Evolutionary conservation across 169 alveolate species (phyloP).

Genomic region (Perkinsus olseni): DNA sequence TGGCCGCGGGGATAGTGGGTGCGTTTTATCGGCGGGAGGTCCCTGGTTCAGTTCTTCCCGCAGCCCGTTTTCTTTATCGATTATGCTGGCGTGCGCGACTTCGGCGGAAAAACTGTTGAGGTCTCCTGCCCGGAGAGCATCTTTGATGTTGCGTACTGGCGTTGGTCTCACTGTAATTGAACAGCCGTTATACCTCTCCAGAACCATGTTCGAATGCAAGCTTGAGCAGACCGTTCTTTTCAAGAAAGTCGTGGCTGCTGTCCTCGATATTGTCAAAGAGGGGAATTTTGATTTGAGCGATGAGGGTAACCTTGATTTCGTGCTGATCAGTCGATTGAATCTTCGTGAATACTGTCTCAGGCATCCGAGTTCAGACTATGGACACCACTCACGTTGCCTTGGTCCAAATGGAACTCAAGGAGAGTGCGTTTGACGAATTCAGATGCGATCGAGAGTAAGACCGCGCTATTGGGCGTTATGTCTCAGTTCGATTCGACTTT

Average conservation of each 20-base stretch:
- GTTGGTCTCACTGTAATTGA: too few relatives aligned
- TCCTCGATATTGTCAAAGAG: background rate
- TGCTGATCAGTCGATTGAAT: background rate
- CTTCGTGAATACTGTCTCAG: background rate
- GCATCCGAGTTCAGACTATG: background rate
- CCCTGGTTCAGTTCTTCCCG: background rate
- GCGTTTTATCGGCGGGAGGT: background rate
- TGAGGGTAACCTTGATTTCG: background rate
- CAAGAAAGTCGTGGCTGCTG: background rate
- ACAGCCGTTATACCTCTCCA: background rate
- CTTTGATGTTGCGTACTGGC: too few relatives aligned
- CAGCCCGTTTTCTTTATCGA: background rate
- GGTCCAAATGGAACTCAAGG: background rate
- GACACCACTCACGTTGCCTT: background rate
- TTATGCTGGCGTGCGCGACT: background rate
- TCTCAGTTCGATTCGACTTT: background rate
- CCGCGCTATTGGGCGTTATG: background rate
- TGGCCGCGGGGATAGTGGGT: background rate
- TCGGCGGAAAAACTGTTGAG: background rate
- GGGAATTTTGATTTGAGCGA: background rate
- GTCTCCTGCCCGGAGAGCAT: background rate
- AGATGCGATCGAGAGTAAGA: background rate
- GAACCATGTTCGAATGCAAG: background rate
- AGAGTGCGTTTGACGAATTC: background rate
- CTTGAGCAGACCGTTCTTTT: background rate